Base-by-base conservation (phyloP, 2,329 filamentous ascomycete genomes). In the Westerdykella sp. region DNA sequence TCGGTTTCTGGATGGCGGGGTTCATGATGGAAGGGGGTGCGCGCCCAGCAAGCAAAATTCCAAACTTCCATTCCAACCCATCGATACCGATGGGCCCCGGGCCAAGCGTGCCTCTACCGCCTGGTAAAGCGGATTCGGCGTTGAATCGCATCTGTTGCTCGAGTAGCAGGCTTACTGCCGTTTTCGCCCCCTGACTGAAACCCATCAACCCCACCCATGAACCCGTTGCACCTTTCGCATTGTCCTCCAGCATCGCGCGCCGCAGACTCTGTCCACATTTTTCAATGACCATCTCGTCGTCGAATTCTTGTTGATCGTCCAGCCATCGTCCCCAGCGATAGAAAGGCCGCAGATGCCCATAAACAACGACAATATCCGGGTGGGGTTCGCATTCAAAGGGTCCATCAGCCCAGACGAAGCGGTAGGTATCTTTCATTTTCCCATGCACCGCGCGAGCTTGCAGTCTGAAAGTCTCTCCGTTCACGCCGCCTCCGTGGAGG, bases 401-500 rank as follows among this genome's bases (percentile, higher is more conserved):
- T 0, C 73, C 85, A 53, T 89, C 79, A 50, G 78, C 80, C 68
- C 84, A 91, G 57, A 85, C 80, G 50, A 89, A 75, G 34, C 85
- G 80, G 63, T 88, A 87, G 37, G 74, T 66, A 6, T 73, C 63
- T 36, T 67, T 60, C 0, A 88, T 75, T 42, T 69, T 58, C 37
- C 62, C 59, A 41, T 71, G 68, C 6, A 80, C 64, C 5, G 70
- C 70, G 48, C 85, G 84, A 53, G 80, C 79, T 68, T 90, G 85
- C 10, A 76, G 63, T 47, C 75, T 70, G 70, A 89, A 89, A 62
- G 88, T 79, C 34, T 73, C 60, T n/a, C 76, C 81, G 57, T 84
- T 88, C 50, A 83, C 80, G 47, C 85, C 85, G 55, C 85, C 85
- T 60, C 85, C 85, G 65, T 90, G 85, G n/a, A 90, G 79, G 67